Percentiles rank a stretch among this genome's conserved stretches.
Conservation (phyloP, 306 rosid species). For the Trichosanthes truncata region DNA sequence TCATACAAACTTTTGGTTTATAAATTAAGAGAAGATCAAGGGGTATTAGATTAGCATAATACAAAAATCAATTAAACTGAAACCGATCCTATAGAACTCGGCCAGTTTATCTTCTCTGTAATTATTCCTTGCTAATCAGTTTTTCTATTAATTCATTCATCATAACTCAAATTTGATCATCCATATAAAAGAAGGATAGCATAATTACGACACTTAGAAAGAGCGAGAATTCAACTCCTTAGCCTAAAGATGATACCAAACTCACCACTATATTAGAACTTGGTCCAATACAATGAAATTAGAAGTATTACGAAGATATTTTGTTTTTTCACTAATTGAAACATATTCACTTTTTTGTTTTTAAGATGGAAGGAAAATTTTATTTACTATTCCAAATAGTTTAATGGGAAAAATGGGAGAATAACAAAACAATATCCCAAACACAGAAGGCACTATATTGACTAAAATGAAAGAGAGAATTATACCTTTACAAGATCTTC, state of each 20-base stretch:
- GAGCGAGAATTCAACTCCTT: not conserved
- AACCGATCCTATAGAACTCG: not conserved
- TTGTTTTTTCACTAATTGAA: not conserved
- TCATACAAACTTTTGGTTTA: not conserved
- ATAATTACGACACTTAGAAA: not conserved
- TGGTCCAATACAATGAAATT: not conserved
- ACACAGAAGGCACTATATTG: slow-evolving; percentile 4
- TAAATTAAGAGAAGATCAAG: not conserved
- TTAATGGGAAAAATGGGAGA: not conserved
- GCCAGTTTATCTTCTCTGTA: not conserved
- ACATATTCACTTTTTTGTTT: not conserved
- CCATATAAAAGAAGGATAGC: not conserved
- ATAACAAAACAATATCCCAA: not conserved
- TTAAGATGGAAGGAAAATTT: not conserved
- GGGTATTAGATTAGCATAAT: not conserved
- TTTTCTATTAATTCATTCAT: no score
- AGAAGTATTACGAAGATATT: not conserved
- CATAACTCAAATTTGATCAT: no score
- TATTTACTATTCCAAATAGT: not conserved
- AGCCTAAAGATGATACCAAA: not conserved
- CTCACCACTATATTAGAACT: not conserved
- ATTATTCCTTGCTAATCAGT: not conserved
- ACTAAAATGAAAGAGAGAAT: slow-evolving; percentile 5
- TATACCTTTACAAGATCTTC: slow-evolving; percentile 55
- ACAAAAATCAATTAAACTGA: not conserved